phyloP scores from a whole-genome alignment of 371 early-diverging fungal genomes.

The Mucor piriformis region DNA sequence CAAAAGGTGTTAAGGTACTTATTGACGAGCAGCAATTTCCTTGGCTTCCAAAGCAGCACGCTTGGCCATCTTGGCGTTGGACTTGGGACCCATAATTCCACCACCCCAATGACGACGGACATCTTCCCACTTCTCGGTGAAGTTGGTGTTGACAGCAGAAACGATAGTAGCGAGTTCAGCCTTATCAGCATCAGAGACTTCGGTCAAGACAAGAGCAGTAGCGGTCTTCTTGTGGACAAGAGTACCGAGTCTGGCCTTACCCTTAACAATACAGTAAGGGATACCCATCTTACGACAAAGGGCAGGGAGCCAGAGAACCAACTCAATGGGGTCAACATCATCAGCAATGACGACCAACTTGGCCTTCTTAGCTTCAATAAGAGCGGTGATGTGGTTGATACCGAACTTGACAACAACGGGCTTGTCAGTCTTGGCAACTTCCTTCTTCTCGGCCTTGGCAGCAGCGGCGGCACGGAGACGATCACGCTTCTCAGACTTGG shows the following conservation, averaged over 20 bases:
- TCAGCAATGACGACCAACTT: slow-evolving; percentile 98
- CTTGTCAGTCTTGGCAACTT: slow-evolving; percentile 90
- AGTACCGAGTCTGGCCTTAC: slow-evolving; percentile 96
- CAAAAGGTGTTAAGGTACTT: slow-evolving; percentile 16
- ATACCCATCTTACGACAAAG: slow-evolving; percentile 99
- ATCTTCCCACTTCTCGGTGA: slow-evolving; percentile 91
- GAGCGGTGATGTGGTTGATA: slow-evolving; percentile 98
- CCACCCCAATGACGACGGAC: slow-evolving; percentile 95
- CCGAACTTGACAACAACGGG: slow-evolving; percentile 98
- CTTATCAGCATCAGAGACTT: slow-evolving; percentile 97
- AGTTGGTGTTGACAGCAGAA: slow-evolving; percentile 92
- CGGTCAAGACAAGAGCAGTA: slow-evolving; percentile 94
- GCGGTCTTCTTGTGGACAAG: slow-evolving; percentile 99
- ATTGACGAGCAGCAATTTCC: slow-evolving; percentile 61
- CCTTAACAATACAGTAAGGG: slow-evolving; percentile 99
- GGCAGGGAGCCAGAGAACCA: slow-evolving; percentile 99
- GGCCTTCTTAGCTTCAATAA: slow-evolving; percentile 98
- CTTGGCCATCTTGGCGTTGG: slow-evolving; percentile 82
- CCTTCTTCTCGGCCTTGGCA: slow-evolving; percentile 86
- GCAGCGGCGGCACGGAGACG: slow-evolving; percentile 87
- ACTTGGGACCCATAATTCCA: slow-evolving; percentile 95
- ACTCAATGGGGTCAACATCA: slow-evolving; percentile 99
- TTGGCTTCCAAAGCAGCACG: slow-evolving; percentile 75
- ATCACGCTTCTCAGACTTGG: slow-evolving; percentile 92
- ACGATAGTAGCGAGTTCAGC: slow-evolving; percentile 85